Base-by-base conservation (phyloP, 2,329 filamentous ascomycete genomes). In the Diaporthe longicolla region DNA sequence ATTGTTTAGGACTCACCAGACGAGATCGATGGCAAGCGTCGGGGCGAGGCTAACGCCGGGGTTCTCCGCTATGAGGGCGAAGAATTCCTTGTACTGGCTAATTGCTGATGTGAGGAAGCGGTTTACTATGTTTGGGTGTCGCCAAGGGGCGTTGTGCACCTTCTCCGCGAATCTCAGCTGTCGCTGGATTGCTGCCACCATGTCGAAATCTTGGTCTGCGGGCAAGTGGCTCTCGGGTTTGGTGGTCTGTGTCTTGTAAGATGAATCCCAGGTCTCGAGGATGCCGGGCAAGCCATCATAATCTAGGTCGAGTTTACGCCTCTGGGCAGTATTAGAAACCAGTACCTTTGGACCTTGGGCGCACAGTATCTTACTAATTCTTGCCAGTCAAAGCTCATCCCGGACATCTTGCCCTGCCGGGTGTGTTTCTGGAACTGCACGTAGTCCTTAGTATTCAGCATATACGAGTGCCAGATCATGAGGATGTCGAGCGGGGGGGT, bases 21-120 rank as follows among this genome's bases (percentile, higher is more conserved):
- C 68, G 7, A 70, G 68, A 15, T 70, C 68, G 3, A 70, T 70
- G 1, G 40, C 54, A 9, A 35, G 26, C 37, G 68, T 70, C 3
- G 68, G 68, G 37, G 37, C 26, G 1, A 70, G 4, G 4, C 68
- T 19, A 1, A 70, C 54, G 9, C 54, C 68, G 13, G 68, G 68
- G n/a, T 70, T 45, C 13, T 70, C 68, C 6, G 68, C 68, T 40
- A 70, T 70, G 26, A 70, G 68, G 7, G 54, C 21, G 68, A 70
- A 70, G 54, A 70, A 70, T 21, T 70, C 17, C 29, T 37, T 15
- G 29, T 70, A 70, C 21, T 21, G 15, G 8, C 15, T 5, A 11
- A 59, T 37, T 4, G 68, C 68, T 6, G 40, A 24, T 4, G 7
- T 6, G 21, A 70, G 21, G 13, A 70, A 48, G 5, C 10, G 10